Percentiles rank a stretch among this genome's conserved stretches.
These are phyloP conservation scores for Hypomyces rosellus DNA, from an alignment of 2,329 filamentous ascomycete genomes.

Conservation along the genomic window DNA sequence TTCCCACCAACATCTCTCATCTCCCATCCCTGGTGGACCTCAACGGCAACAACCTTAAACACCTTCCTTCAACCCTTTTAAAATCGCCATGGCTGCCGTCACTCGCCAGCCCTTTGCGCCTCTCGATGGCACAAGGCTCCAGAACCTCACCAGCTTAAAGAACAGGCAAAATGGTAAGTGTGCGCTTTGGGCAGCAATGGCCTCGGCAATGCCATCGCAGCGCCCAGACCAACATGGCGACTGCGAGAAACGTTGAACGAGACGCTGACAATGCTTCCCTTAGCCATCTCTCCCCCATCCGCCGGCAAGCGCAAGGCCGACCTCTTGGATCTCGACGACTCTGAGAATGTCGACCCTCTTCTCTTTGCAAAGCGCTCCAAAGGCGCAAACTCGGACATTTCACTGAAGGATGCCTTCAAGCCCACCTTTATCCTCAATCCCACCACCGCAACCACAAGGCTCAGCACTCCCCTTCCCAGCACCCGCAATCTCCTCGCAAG, in stretches of 20 bases:
- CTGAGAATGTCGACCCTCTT: constrained; percentile 56
- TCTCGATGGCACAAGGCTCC: constrained; percentile 61
- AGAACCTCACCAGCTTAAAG: constrained; percentile 67
- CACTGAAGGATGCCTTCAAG: constrained; percentile 44
- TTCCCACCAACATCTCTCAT: no score
- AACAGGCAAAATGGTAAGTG: constrained; percentile 68
- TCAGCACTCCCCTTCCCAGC: constrained; percentile 21
- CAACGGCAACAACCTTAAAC: no score
- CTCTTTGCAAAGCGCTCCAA: constrained; percentile 55
- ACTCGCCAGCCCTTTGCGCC: constrained; percentile 70
- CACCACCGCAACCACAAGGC: constrained; percentile 28
- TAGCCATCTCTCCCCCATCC: constrained; percentile 36
- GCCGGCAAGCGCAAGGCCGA: constrained; percentile 54
- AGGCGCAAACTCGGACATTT: constrained; percentile 33
- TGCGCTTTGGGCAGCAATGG: neutral
- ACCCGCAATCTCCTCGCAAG: constrained; percentile 25
- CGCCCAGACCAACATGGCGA: neutral
- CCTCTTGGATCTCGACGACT: constrained; percentile 44
- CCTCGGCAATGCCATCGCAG: neutral
- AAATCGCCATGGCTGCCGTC: constrained; percentile 43
- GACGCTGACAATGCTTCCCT: no score
- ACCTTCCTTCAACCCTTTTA: no score
- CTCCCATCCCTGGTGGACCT: no score
- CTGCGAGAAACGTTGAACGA: neutral
- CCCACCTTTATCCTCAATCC: constrained; percentile 38